These are phyloP conservation scores for Berberis vulgaris DNA, from an alignment of 164 flowering plant genomes.

Conservation along the genomic window DNA sequence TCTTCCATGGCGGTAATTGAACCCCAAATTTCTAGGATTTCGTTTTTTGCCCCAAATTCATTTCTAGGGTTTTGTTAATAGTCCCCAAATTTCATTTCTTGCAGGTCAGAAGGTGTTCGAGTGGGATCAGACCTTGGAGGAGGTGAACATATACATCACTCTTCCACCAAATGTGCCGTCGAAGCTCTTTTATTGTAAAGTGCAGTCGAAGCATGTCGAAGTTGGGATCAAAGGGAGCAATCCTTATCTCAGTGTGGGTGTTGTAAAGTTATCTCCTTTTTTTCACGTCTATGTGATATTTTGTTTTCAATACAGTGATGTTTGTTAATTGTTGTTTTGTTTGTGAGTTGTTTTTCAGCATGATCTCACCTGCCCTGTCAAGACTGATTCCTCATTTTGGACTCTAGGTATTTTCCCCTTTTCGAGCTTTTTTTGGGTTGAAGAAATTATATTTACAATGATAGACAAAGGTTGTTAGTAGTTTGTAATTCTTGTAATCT, in stretches of 20 bases:
- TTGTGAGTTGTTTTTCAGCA: constrained; percentile 41
- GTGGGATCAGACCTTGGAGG: constrained; percentile 96
- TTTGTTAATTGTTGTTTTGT: background rate
- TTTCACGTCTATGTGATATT: background rate
- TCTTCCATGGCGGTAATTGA: constrained; percentile 40
- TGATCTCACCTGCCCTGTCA: constrained; percentile 61
- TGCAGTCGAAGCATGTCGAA: constrained; percentile 69
- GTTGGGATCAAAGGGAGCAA: constrained; percentile 88
- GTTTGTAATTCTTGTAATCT: no score
- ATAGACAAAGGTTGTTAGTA: no score
- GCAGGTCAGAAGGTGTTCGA: constrained; percentile 83
- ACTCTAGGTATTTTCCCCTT: constrained; percentile 46
- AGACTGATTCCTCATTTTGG: constrained; percentile 88
- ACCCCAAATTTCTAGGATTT: no score
- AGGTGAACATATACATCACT: constrained; percentile 75
- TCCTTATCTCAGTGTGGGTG: constrained; percentile 73
- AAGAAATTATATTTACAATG: no score
- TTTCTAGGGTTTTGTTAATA: background rate
- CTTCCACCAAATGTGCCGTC: constrained; percentile 66
- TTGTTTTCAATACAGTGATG: background rate
- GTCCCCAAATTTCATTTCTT: background rate
- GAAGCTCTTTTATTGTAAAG: constrained; percentile 72
- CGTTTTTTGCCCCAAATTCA: background rate
- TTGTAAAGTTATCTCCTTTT: background rate
- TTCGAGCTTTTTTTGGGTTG: background rate